Evolutionary conservation across 345 rosid species (phyloP), one percentile per base, ranked within the genome.

Genomic region (Euclidium syriacum): DNA sequence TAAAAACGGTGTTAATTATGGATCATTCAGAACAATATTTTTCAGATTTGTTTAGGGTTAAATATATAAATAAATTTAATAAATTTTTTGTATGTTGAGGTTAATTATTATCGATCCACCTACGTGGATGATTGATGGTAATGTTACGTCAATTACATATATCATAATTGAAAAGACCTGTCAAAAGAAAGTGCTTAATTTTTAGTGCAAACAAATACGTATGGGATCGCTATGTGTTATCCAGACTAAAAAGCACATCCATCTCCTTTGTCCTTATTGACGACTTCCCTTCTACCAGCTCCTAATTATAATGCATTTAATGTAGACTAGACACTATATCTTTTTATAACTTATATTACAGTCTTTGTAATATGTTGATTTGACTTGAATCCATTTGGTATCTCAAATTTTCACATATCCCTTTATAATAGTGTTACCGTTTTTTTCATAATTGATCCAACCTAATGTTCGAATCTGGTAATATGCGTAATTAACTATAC

Each of bases 241-340:
- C 70, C 65, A 71, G 60, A 53, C 54, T 40, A 48, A 63, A 63
- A 63, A 34, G 64, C 75, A 71, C 36, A 63, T 70, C 58, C 64
- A 35, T 46, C 64, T 71, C 75, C 33, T 64, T 56, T 71, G 59
- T 64, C 75, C 48, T 62, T 56, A 50, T 68, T 42, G 23, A 48
- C 43, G 43, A 17, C 66, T 24, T 7, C 38, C 47, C 32, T 43
- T 43, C 55, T 64, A 64, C 65, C 75, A 35, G 51, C 70, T 71
- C 75, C 60, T 64, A 40, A 64, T 24, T 56, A 34, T 33, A 4
- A 48, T 56, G 38, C 44, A 54, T 62, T 60, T 70, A 52, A 42
- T 14, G 30, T 42, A 6, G 39, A 12, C 30, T 42, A 6, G 39
- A 12, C 30, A 6, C 48, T 53, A 17, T 35, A 34, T 60, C 3